Evolutionary conservation across 2,329 filamentous ascomycete species (phyloP).

Genomic region (Aspergillus latus): DNA sequence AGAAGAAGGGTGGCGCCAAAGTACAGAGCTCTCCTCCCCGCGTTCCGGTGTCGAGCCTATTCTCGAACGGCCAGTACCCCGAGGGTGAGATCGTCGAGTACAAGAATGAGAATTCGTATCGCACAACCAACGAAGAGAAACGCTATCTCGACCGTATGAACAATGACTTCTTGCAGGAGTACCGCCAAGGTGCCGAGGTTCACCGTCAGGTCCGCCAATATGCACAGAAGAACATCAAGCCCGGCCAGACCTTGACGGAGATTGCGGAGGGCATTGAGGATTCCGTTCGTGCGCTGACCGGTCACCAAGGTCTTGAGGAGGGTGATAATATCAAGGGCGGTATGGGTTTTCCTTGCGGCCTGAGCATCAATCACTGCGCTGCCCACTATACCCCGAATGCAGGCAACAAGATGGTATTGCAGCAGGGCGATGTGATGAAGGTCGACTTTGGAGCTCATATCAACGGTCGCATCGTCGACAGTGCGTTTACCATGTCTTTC

Average conservation of each 20-base stretch:
- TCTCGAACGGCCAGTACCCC: constrained; percentile 70
- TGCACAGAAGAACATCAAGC: constrained; percentile 76
- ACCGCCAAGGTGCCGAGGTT: constrained; percentile 82
- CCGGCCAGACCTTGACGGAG: constrained; percentile 75
- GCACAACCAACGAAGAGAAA: constrained; percentile 83
- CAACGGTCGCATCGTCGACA: constrained; percentile 70
- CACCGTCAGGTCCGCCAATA: constrained; percentile 84
- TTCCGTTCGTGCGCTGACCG: constrained; percentile 72
- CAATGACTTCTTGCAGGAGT: constrained; percentile 75
- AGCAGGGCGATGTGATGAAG: constrained; percentile 69
- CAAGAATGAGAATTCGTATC: constrained; percentile 70
- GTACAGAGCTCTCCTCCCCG: constrained; percentile 75
- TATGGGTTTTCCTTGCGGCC: constrained; percentile 82
- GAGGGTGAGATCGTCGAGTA: constrained; percentile 79
- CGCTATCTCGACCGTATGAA: constrained; percentile 78
- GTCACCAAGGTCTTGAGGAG: constrained; percentile 72
- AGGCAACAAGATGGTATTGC: constrained; percentile 72
- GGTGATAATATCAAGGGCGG: constrained; percentile 76
- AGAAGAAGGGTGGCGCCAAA: constrained; percentile 62
- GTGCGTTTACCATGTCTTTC: constrained; percentile 68
- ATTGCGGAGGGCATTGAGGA: constrained; percentile 88
- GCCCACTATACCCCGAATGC: constrained; percentile 87
- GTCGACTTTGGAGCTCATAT: constrained; percentile 71
- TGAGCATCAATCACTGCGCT: constrained; percentile 81
- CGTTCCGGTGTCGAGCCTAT: constrained; percentile 70